phyloP scores from a whole-genome alignment of 208 protist species.

The Herpetomonas tarakana region DNA sequence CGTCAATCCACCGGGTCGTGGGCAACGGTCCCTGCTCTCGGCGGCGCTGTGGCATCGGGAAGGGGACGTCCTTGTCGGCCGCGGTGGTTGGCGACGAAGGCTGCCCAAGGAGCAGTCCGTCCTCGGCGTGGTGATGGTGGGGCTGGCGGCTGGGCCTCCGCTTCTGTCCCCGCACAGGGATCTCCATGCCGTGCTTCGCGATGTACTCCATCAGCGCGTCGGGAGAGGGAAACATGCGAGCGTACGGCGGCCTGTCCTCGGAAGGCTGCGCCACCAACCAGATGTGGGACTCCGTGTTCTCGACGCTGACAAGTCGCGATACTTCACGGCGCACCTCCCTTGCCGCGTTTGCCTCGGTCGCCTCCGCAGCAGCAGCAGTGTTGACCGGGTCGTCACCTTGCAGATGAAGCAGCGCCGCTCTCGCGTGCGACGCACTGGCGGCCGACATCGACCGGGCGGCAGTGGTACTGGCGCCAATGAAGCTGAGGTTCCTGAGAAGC shows the following conservation, averaged over 20 bases:
- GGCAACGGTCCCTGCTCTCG: slow-evolving; percentile 17
- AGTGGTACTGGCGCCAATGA: neutral
- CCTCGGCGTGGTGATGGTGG: too few relatives aligned
- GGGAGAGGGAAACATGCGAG: slow-evolving; percentile 43
- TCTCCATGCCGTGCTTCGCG: slow-evolving; percentile 22
- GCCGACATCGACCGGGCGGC: neutral
- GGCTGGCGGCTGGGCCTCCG: neutral
- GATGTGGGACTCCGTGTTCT: slow-evolving; percentile 60
- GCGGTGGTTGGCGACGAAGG: neutral
- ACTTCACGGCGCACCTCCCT: neutral
- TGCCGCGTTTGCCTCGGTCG: neutral
- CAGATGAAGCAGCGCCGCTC: neutral
- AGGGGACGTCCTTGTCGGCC: neutral
- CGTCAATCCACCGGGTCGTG: slow-evolving; percentile 72
- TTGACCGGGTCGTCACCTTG: neutral
- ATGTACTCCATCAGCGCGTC: slow-evolving; percentile 51
- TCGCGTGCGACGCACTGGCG: neutral
- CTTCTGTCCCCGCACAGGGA: slow-evolving; percentile 13
- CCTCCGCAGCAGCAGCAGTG: neutral
- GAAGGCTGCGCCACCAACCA: slow-evolving; percentile 67
- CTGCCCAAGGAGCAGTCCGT: neutral
- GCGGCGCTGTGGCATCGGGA: neutral
- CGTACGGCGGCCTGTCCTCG: slow-evolving; percentile 39
- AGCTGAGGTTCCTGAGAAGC: slow-evolving; percentile 48
- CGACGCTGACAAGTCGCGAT: slow-evolving; percentile 48